A percentile compares a stretch with the other conserved stretches of the same genome.
These are phyloP conservation scores for Chrysoporthe puriensis DNA, from an alignment of 2,329 filamentous ascomycete genomes.

Conservation along the genomic window DNA sequence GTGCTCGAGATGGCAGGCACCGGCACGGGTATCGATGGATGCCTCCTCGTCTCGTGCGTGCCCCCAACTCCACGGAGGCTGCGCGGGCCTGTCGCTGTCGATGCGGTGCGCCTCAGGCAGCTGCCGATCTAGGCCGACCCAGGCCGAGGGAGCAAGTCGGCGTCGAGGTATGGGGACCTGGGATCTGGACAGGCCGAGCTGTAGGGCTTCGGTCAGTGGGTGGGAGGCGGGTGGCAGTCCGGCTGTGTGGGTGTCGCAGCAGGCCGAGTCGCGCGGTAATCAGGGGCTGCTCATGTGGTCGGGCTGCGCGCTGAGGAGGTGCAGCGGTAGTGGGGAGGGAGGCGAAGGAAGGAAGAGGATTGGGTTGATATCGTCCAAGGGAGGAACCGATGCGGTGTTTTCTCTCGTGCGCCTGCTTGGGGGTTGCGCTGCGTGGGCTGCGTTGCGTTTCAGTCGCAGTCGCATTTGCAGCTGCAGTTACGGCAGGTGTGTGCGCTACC, in stretches of 20 bases:
- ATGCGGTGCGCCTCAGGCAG: not conserved
- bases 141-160: too few species aligned
- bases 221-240: not conserved
- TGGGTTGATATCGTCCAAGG: slow-evolving; percentile 9
- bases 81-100: not conserved
- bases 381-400: slow-evolving; percentile 6
- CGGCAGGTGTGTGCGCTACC: not conserved
- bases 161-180: not conserved
- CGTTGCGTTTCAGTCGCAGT: not conserved
- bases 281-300: slow-evolving; percentile 7
- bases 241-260: not conserved
- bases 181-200: not conserved
- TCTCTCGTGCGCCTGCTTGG: not conserved
- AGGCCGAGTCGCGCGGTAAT: not conserved
- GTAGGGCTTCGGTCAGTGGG: not conserved
- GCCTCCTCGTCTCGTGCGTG: not conserved
- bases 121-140: not conserved
- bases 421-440: not conserved
- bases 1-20: not conserved
- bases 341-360: not conserved
- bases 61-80: not conserved
- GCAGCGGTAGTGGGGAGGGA: slow-evolving; percentile 11
- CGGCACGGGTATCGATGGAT: slow-evolving; percentile 3
- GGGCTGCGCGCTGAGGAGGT: slow-evolving; percentile 3
- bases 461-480: not conserved